Percentiles rank a stretch among this genome's conserved stretches.
These are phyloP conservation scores for Cladosporium sp. DNA, from an alignment of 2,329 filamentous ascomycete species.

Conservation along the genomic window DNA sequence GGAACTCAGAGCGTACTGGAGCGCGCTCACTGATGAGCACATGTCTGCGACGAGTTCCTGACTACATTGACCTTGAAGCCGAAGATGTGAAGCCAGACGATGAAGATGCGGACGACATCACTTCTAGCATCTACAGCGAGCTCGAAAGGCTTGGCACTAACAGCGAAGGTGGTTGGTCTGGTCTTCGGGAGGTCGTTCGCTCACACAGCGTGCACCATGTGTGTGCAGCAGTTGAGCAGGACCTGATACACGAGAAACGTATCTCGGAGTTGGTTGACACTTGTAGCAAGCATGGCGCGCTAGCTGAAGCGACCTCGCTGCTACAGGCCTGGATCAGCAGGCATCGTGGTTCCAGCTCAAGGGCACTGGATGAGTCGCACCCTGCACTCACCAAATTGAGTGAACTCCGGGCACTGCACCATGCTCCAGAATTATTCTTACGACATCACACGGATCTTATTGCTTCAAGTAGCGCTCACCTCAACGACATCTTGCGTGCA, in stretches of 20 bases:
- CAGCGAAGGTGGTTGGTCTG: conserved; percentile 34
- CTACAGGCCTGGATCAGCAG: not conserved
- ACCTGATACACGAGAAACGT: conserved; percentile 22
- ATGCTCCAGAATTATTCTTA: not conserved
- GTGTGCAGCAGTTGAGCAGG: conserved; percentile 33
- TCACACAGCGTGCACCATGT: conserved; percentile 38
- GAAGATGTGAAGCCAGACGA: conserved; percentile 31
- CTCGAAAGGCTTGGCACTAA: conserved; percentile 36
- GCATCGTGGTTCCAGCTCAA: not conserved
- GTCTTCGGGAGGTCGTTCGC: conserved; percentile 38
- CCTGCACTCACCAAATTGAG: not conserved
- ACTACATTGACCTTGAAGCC: conserved; percentile 32
- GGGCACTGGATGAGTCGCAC: not conserved
- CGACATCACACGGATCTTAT: not conserved
- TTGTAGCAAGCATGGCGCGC: conserved; percentile 9
- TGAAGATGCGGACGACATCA: conserved; percentile 33
- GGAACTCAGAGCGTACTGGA: conserved; percentile 27
- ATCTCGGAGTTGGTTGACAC: conserved; percentile 10
- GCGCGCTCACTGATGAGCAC: conserved; percentile 35
- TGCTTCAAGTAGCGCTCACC: not conserved
- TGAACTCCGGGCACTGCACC: conserved; percentile 1
- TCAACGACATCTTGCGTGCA: not conserved
- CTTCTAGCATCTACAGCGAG: conserved; percentile 37
- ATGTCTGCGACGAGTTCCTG: conserved; percentile 38
- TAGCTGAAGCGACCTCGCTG: conserved; percentile 4